A percentile compares a stretch with the other conserved stretches of the same genome.
Conservation (phyloP, 2,329 filamentous ascomycete species). For the Monosporascus sp. region DNA sequence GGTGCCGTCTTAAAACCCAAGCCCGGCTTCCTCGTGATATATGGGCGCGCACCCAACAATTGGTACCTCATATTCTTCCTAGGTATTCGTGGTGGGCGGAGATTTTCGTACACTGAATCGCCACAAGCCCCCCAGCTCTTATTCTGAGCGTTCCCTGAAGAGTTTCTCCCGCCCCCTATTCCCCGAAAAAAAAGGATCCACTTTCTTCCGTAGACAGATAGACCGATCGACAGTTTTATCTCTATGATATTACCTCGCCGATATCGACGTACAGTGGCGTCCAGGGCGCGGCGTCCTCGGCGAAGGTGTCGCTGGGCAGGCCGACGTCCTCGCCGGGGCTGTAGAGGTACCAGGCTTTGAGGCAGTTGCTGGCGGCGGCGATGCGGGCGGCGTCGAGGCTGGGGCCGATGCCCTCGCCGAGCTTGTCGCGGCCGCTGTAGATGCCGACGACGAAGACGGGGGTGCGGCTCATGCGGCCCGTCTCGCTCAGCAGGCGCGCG, state of each 20-base stretch:
- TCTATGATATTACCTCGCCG: slow-evolving; percentile 58
- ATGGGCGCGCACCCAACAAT: too few relatives aligned
- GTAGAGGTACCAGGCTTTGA: slow-evolving; percentile 97
- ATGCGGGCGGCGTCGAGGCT: slow-evolving; percentile 72
- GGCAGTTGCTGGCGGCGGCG: slow-evolving; percentile 74
- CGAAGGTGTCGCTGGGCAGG: slow-evolving; percentile 65
- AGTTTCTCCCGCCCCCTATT: not conserved
- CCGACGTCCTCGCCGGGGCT: slow-evolving; percentile 62
- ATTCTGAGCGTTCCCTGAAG: too few relatives aligned
- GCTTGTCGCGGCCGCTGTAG: slow-evolving; percentile 83
- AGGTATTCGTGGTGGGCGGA: too few relatives aligned
- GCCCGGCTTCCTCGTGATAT: too few relatives aligned
- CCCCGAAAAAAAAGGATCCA: not conserved
- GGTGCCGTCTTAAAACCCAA: too few relatives aligned
- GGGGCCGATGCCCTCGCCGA: slow-evolving; percentile 82
- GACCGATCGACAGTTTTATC: not conserved
- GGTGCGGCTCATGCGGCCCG: slow-evolving; percentile 74
- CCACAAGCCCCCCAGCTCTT: too few relatives aligned
- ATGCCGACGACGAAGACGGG: slow-evolving; percentile 94
- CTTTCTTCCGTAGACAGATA: not conserved
- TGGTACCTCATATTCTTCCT: too few relatives aligned
- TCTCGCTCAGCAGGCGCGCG: slow-evolving; percentile 84
- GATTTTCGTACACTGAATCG: too few relatives aligned
- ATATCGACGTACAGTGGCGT: slow-evolving; percentile 64
- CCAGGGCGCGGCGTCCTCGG: slow-evolving; percentile 56